Percentiles rank a stretch among this genome's conserved stretches.
Conservation (phyloP, 371 early-diverging fungal species). For the Rhizopus delemar region DNA sequence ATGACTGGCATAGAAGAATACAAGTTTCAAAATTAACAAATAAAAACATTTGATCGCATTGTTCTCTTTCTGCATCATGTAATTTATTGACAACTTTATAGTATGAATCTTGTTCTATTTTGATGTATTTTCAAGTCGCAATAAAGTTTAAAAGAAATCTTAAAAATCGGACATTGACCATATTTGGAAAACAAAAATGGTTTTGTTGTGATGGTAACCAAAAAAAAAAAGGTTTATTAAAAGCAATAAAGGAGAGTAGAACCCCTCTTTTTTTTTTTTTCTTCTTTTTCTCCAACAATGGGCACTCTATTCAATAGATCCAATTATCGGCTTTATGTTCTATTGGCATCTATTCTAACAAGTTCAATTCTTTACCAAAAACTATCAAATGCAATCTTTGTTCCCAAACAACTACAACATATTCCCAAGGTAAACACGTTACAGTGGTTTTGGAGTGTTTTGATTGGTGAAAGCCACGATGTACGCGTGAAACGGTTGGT, state of each 20-base stretch:
- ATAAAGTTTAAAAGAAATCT: no score
- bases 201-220: not conserved
- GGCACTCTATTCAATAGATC: not conserved
- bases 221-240: not conserved
- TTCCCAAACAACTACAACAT: conserved; percentile 26
- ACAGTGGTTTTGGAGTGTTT: conserved; percentile 24
- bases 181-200: not conserved
- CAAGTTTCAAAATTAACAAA: no score
- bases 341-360: not conserved
- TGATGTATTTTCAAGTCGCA: no score
- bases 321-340: not conserved
- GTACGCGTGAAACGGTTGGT: conserved; percentile 17
- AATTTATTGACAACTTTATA: no score
- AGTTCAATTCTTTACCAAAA: not conserved
- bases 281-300: not conserved
- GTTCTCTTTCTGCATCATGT: no score
- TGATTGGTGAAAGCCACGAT: conserved; percentile 26
- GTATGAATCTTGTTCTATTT: no score
- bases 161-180: conserved; percentile 5
- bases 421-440: conserved; percentile 28
- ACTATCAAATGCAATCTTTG: conserved; percentile 6
- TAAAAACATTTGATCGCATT: no score
- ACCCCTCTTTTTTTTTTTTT: not conserved
- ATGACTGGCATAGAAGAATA: no score
- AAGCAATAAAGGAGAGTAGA: not conserved